Base-by-base conservation (phyloP, 192 early-diverging fungal genomes). In the Chytriomyces sp. region DNA sequence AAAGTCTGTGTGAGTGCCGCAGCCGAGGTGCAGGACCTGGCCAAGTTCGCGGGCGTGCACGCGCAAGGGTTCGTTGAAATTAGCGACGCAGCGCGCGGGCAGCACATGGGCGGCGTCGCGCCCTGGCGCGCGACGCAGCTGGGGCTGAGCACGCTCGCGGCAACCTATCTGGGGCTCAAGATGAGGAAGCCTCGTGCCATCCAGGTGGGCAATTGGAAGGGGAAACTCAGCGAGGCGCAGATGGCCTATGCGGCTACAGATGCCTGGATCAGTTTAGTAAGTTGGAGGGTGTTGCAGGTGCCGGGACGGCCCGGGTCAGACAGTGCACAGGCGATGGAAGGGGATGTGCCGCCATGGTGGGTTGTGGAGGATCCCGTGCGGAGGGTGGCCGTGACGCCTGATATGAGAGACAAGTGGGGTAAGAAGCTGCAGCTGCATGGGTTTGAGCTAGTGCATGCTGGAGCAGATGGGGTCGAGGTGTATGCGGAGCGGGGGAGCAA, bases 191-290 rank as follows among this genome's bases (percentile, higher is more conserved):
- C 65, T 17, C 44, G 52, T 14, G 52, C 19, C 3, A 31, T 68
- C 6, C 65, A 68, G 32, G 44, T 68, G 14, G 65, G 65, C 3
- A 34, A 68, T 34, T 68, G 65, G 65, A 68, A n/a, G 52, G 30
- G 32, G 34, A 28, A 44, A 3, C 38, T 68, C 25, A 55, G n/a
- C 19, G 36, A 1, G n/a, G 34, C 8, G 12, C 65, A 68, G 34
- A 68, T 55, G 65, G 36, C n/a, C 19, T 68, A 68, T 34, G 65
- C 65, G 7, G 44, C 65, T 1, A 68, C 52, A 19, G 65, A 68
- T 33, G 65, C 65, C 14, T 68, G 65, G 65, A 34, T 34, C 10
- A 68, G 65, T 68, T 38, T 68, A 22, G 36, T 68, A 30, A 34
- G 52, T 14, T 68, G 36, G 52, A 25, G 39, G 52, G 65, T 68